Percentiles rank a stretch among this genome's conserved stretches.
These are phyloP conservation scores for Hemileccinum impolitum DNA, from an alignment of 768 basidiomycete species.

Conservation along the genomic window DNA sequence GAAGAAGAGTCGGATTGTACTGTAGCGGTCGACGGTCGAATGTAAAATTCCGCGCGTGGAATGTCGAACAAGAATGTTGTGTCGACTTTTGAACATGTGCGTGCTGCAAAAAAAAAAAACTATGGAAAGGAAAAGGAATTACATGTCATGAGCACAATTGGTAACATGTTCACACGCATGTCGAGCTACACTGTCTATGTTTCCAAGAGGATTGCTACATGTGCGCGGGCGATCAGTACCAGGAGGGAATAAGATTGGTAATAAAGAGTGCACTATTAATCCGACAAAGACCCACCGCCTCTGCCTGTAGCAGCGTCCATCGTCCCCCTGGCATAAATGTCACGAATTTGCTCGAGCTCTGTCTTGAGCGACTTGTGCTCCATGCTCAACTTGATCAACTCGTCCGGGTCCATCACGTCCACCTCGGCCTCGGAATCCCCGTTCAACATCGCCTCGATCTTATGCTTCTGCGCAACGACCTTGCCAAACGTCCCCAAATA, in stretches of 20 bases:
- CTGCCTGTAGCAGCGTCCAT: neutral
- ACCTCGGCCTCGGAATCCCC: slow-evolving; percentile 54
- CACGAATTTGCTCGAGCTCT: slow-evolving; percentile 52
- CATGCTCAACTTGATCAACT: slow-evolving; percentile 41
- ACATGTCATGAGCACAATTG: neutral
- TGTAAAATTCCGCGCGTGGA: slow-evolving; percentile 20
- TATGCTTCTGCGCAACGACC: slow-evolving; percentile 47
- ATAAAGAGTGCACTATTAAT: too few relatives aligned
- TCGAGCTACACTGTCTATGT: too few relatives aligned
- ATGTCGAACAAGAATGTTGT: slow-evolving; percentile 21
- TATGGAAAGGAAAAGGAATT: neutral
- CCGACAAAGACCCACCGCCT: slow-evolving; percentile 6
- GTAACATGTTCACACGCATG: slow-evolving; percentile 5
- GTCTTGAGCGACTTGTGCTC: slow-evolving; percentile 46
- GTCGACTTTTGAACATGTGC: slow-evolving; percentile 15
- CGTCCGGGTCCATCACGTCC: slow-evolving; percentile 53
- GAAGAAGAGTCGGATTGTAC: slow-evolving; percentile 58
- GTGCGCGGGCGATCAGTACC: too few relatives aligned
- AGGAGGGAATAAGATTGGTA: too few relatives aligned
- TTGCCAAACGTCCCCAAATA: slow-evolving; percentile 48
- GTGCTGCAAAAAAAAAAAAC: neutral
- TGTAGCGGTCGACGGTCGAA: slow-evolving; percentile 53
- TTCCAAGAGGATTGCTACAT: neutral
- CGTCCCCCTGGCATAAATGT: slow-evolving; percentile 32
- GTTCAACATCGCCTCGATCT: slow-evolving; percentile 50